Base-by-base conservation (phyloP, 768 basidiomycete genomes). In the Boletales sp. region DNA sequence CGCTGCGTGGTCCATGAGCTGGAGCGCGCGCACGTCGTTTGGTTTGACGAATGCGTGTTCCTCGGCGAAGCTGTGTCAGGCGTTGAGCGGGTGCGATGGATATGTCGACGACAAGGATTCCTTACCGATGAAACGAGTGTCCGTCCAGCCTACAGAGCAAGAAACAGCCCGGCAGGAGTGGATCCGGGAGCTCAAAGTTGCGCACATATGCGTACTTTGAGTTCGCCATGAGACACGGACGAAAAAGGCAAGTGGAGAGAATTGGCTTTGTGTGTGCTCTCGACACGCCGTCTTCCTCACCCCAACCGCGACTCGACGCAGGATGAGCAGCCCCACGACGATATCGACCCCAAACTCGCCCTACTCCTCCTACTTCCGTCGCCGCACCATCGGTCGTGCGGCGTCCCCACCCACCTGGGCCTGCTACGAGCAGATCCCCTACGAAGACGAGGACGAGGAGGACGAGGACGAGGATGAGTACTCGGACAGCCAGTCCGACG, bases 1-100 rank as follows among this genome's bases (percentile, higher is more conserved):
- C 0, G 96, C 96, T 2, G 94, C 92, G 49, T 81, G 79, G 63
- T 99, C 94, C 94, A 98, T 97, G 39, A 99, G 79, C 53, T 83
- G 66, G 7, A 99, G 75, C 0, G 93, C 96, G 12, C 87, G 81
- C 44, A 76, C 67, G 69, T 99, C 96, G 68, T 97, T 99, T 1
- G 96, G 96, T 61, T 98, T 99, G 8, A 70, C 64, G 63, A 98
- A 97, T 0, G 64, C 65, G 61, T 99, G 94, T 21, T 74, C 74
- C 13, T 90, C 88, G 1, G 94, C 87, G 63, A 99, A 92, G 42
- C 93, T 95, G 57, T 35, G 12, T 42, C 14, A 33, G 14, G 13
- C 13, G n/a, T n/a, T n/a, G n/a, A n/a, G n/a, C n/a, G n/a, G n/a
- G n/a, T n/a, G n/a, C n/a, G n/a, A n/a, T 13, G 13, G 32, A 33